Evolutionary conservation across 2,329 filamentous ascomycete genomes (phyloP).

Genomic region (Venturia nashicola): DNA sequence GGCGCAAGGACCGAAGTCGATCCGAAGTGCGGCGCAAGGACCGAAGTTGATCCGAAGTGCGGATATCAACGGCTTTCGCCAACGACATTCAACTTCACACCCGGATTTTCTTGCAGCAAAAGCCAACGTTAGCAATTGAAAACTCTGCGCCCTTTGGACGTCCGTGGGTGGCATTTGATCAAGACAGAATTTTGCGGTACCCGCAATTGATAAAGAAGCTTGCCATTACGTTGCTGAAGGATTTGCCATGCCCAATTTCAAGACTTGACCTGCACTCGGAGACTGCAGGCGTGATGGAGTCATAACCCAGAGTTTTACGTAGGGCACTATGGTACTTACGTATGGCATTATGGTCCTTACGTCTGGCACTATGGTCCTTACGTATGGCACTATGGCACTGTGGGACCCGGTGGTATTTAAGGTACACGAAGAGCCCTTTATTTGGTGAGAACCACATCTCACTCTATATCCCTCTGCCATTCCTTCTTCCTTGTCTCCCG

Average conservation of each 20-base stretch:
- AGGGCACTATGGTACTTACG: background rate
- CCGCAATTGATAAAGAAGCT: background rate
- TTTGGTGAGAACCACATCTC: background rate
- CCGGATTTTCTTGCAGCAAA: background rate
- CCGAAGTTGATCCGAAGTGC: background rate
- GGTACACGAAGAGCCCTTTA: background rate
- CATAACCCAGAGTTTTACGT: conserved; percentile 2
- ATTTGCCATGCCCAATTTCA: background rate
- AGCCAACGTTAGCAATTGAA: background rate
- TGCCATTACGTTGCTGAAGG: background rate
- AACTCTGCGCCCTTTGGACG: background rate
- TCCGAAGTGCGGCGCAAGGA: background rate
- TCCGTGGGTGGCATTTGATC: background rate
- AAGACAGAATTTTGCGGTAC: background rate
- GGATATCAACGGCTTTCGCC: background rate
- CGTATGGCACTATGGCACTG: too few species aligned
- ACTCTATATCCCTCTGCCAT: background rate
- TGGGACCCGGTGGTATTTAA: background rate
- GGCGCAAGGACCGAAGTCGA: background rate
- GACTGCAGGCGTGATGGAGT: background rate
- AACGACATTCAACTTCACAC: background rate
- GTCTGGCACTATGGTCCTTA: too few species aligned
- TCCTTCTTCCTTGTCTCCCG: background rate
- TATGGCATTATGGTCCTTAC: too few species aligned
- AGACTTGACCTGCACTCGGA: background rate